These are phyloP conservation scores for Metarhizium sp. DNA, from an alignment of 2,329 filamentous ascomycete species.

Conservation along the genomic window DNA sequence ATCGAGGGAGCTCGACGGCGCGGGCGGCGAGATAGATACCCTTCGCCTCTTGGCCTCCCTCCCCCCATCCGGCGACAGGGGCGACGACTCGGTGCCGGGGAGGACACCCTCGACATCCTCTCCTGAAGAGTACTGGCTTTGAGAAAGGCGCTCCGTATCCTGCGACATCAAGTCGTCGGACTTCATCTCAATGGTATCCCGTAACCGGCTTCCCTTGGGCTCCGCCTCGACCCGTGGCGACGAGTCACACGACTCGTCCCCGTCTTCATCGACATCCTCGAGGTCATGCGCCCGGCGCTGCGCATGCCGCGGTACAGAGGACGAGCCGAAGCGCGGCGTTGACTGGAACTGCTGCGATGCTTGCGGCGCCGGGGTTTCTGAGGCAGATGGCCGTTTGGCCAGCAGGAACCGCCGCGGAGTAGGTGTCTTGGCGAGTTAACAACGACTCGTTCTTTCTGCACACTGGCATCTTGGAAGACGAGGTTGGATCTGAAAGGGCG, in stretches of 20 bases:
- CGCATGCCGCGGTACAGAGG: slow-evolving; percentile 20
- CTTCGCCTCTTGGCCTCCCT: slow-evolving; percentile 10
- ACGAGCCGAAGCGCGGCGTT: slow-evolving; percentile 28
- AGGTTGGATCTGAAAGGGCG: background rate
- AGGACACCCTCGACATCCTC: background rate
- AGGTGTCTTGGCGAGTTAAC: slow-evolving; percentile 23
- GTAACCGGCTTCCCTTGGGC: background rate
- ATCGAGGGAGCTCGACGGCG: background rate
- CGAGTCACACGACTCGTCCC: background rate
- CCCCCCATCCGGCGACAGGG: slow-evolving; percentile 5
- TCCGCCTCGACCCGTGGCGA: background rate
- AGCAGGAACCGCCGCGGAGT: slow-evolving; percentile 29
- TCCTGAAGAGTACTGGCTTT: background rate
- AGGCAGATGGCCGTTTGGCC: slow-evolving; percentile 22
- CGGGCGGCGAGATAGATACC: slow-evolving; percentile 16
- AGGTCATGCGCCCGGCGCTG: slow-evolving; percentile 18
- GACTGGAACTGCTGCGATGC: slow-evolving; percentile 25
- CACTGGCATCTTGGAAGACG: background rate
- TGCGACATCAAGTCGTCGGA: slow-evolving; percentile 2
- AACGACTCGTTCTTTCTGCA: background rate
- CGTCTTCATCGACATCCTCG: slow-evolving; percentile 24
- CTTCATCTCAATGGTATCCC: slow-evolving; percentile 11
- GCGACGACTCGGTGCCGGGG: background rate
- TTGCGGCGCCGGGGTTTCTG: slow-evolving; percentile 19
- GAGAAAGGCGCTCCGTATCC: background rate